Evolutionary conservation across 2,329 filamentous ascomycete genomes (phyloP), one percentile per base, ranked within the genome.

Genomic region (Botryotinia globosa): DNA sequence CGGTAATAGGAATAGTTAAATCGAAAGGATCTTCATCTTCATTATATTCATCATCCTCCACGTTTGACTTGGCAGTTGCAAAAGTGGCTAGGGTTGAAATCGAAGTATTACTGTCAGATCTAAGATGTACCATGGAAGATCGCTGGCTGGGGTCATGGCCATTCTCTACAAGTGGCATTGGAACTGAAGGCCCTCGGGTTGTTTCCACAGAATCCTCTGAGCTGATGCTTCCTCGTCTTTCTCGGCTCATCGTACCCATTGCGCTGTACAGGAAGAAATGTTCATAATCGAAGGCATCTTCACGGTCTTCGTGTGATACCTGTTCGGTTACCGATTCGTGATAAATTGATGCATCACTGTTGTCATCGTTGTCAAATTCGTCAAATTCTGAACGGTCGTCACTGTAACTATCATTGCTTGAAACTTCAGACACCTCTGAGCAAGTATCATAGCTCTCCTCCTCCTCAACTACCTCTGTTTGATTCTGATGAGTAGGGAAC

Each of bases 231-330:
- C 83, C 84, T 56, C 83, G 81, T 8, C 79, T 80, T 73, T 86
- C 81, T n/a, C 84, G 82, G 76, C 87, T 90, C 79, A 94, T 90
- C 3, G 87, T 94, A 9, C 94, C 94, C 87, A 98, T 91, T 18
- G 94, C 94, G 77, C 93, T 97, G 81, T 98, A 94, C 22, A 98
- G 86, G 81, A 97, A 97, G 83, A 98, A 98, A 80, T 97, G 91
- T 81, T 97, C 93, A 75, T 98, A 98, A 81, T 98, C 95, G 79
- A 98, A 98, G 1, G 94, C 94, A 81, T 98, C 95, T 76, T 94
- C 91, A 32, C 95, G 92, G 81, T 98, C 94, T 83, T 98, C 95
- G 79, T 98, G 95, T 0, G 94, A 93, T 9, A 92, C 83, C 14
- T 87, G 86, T 69, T 88, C 86, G 71, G 88, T 85, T 65, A 86